Conservation (phyloP, 2,329 filamentous ascomycete genomes). For the Cordyceps militaris region DNA sequence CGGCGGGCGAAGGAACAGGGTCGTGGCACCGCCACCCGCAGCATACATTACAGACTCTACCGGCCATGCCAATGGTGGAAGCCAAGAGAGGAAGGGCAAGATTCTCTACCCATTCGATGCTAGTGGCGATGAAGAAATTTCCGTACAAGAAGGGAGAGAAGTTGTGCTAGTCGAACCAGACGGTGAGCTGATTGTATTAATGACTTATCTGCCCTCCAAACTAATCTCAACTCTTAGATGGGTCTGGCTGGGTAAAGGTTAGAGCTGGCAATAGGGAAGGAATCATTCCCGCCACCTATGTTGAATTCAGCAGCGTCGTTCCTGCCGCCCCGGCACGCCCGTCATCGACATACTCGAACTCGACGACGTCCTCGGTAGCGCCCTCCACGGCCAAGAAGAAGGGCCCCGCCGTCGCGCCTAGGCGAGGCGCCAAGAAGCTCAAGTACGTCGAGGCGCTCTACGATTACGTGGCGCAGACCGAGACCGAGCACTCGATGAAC, state of each 20-base stretch:
- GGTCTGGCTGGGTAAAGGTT: conserved; percentile 85
- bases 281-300: conserved; percentile 78
- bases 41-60: conserved; percentile 68
- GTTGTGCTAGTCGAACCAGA: conserved; percentile 77
- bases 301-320: conserved; percentile 55
- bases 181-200: conserved; percentile 51
- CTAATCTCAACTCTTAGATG: conserved; percentile 52
- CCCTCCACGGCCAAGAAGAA: conserved; percentile 62
- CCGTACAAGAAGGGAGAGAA: conserved; percentile 70
- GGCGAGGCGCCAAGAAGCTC: conserved; percentile 85
- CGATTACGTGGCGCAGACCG: conserved; percentile 79
- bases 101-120: conserved; percentile 88
- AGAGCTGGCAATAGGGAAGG: conserved; percentile 69
- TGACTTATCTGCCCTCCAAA: conserved; percentile 10
- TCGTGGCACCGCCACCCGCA: conserved; percentile 81
- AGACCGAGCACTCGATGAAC: conserved; percentile 80
- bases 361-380: conserved; percentile 34
- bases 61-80: conserved; percentile 37
- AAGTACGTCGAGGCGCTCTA: conserved; percentile 92
- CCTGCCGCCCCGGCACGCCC: conserved; percentile 50
- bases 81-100: conserved; percentile 54
- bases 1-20: conserved; percentile 52
- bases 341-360: conserved; percentile 71
- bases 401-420: conserved; percentile 84
- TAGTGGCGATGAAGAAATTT: conserved; percentile 72